Conservation (phyloP, 2,329 filamentous ascomycete species). For the Cercospora sojina region DNA sequence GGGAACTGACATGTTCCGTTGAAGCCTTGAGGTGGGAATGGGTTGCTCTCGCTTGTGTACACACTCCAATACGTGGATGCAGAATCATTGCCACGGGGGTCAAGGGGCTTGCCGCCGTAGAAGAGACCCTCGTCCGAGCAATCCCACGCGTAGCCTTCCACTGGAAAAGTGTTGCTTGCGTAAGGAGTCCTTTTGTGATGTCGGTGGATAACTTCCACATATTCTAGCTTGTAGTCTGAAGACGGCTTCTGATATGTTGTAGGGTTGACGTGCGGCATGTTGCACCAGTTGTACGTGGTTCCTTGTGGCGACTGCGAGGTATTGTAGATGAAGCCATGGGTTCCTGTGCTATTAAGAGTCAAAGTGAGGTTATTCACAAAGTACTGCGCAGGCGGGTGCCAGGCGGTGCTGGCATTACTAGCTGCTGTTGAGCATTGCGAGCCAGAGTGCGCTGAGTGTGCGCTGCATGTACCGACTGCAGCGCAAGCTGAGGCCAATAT, state of each 20-base stretch:
- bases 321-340: slow-evolving; percentile 74
- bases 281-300: slow-evolving; percentile 75
- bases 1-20: slow-evolving; percentile 76
- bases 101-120: slow-evolving; percentile 63
- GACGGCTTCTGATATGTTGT: slow-evolving; percentile 60
- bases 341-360: slow-evolving; percentile 59
- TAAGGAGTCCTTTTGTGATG: slow-evolving; percentile 86
- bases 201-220: slow-evolving; percentile 79
- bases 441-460: neutral
- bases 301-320: slow-evolving; percentile 54
- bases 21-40: slow-evolving; percentile 66
- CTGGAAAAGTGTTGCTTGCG: slow-evolving; percentile 71
- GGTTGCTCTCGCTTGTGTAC: slow-evolving; percentile 62
- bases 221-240: slow-evolving; percentile 61
- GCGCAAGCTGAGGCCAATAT: slow-evolving; percentile 24
- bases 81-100: slow-evolving; percentile 47
- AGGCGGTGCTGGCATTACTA: slow-evolving; percentile 46
- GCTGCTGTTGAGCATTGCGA: slow-evolving; percentile 14
- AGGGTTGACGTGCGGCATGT: slow-evolving; percentile 78
- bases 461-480: slow-evolving; percentile 3
- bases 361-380: slow-evolving; percentile 61
- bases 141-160: slow-evolving; percentile 70
- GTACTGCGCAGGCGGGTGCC: slow-evolving; percentile 59
- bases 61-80: slow-evolving; percentile 65
- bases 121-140: slow-evolving; percentile 70